Base-by-base conservation (phyloP, 2,329 filamentous ascomycete genomes). In the Aspergillus viridinutans region DNA sequence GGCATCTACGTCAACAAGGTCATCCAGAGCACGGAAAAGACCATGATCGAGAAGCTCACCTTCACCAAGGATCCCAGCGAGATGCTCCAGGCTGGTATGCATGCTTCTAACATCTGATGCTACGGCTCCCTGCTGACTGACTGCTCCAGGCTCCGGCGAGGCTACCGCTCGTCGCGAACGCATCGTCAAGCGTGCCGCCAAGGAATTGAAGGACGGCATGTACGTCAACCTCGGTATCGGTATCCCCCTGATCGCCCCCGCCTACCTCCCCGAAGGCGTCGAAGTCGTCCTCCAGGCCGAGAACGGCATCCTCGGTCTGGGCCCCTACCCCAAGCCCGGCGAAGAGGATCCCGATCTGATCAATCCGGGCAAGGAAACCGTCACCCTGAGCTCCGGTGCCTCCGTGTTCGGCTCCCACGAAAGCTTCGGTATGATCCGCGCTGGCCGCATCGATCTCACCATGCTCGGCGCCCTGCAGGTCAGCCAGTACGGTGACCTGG, bases 341-440 rank as follows among this genome's bases (percentile, higher is more conserved):
- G 86, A 85, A 12, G 80, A 89, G 61, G 90, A 94, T 68, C 79
- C 88, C 8, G 90, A 93, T 64, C 83, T 92, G 59, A 88, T 94
- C 77, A 95, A 94, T 69, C 90, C 90, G 0, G 90, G 90, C 61
- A 95, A 95, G 73, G 90, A 95, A 74, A 95, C 90, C 1, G 89
- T 92, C 1, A 94, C 90, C 2, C 81, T 94, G 3, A 77, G 89
- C 0, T 85, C 86, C 0, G 90, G 90, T 9, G 90, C 89, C 1
- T 85, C 87, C 0, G 86, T 86, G 20, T 95, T 94, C 68, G 90
- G 90, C 70, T 89, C 85, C 26, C 83, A 89, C 63, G 90, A 94
- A 76, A 91, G 88, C 7, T 95, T 95, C 71, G 86, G 84, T 68
- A 94, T 94, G 90, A 95, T 95, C 67, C 85, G 90, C 47, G 88